A percentile compares a stretch with the other conserved stretches of the same genome.
Evolutionary conservation across 495 filamentous ascomycete species (phyloP).

Genomic region (Hyphodiscus hymeniophilus): DNA sequence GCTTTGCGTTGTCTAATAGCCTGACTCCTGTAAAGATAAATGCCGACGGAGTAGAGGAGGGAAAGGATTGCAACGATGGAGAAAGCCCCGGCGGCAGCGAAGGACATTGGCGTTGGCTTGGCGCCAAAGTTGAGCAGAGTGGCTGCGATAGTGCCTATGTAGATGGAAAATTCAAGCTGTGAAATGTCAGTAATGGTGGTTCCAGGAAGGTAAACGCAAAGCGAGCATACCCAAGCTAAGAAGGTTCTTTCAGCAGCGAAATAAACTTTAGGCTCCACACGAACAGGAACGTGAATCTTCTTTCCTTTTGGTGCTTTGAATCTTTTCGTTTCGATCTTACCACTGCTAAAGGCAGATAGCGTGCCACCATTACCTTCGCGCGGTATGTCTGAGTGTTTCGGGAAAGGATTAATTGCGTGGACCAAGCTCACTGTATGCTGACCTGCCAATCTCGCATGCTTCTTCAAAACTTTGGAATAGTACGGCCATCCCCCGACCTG

Average conservation of each 20-base stretch:
- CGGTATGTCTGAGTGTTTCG: constrained; percentile 47
- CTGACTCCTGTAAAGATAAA: constrained; percentile 82
- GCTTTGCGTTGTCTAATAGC: constrained; percentile 74
- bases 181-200: constrained; percentile 17
- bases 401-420: neutral
- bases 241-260: constrained; percentile 96
- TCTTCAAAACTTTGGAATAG: constrained; percentile 44
- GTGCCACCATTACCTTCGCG: constrained; percentile 17
- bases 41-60: constrained; percentile 67
- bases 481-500: constrained; percentile 66
- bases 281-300: constrained; percentile 85
- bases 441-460: constrained; percentile 29
- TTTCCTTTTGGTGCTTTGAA: constrained; percentile 90
- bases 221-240: constrained; percentile 67
- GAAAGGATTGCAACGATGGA: constrained; percentile 68
- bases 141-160: constrained; percentile 85
- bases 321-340: constrained; percentile 48
- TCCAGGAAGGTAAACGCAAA: neutral
- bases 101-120: constrained; percentile 39
- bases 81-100: constrained; percentile 66
- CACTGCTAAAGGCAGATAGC: constrained; percentile 24
- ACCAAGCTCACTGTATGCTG: neutral
- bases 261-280: constrained; percentile 96
- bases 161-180: constrained; percentile 86
- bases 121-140: constrained; percentile 80